Evolutionary conservation across 1,139 yeast species (phyloP).

Genomic region (Pichia sp.): DNA sequence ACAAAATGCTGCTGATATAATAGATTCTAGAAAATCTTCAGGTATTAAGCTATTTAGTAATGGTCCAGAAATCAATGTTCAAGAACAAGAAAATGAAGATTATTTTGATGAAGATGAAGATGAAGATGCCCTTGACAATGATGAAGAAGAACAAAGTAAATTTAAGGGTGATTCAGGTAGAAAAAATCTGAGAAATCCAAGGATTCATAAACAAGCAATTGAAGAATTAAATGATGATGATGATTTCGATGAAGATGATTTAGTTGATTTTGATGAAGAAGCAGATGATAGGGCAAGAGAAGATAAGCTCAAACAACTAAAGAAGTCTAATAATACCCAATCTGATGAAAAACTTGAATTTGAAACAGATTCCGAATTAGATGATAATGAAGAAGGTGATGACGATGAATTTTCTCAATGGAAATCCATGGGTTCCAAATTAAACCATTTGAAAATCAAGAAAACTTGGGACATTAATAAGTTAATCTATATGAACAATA

Average conservation of each 20-base stretch:
- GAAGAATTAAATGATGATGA: slow-evolving; percentile 38
- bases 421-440: slow-evolving; percentile 32
- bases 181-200: slow-evolving; percentile 51
- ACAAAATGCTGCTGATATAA: slow-evolving; percentile 60
- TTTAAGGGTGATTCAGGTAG: slow-evolving; percentile 48
- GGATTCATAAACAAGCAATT: slow-evolving; percentile 46
- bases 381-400: slow-evolving; percentile 28
- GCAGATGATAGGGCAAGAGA: slow-evolving; percentile 27
- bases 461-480: slow-evolving; percentile 76
- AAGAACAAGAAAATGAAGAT: slow-evolving; percentile 34
- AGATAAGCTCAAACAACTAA: slow-evolving; percentile 37
- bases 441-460: slow-evolving; percentile 36
- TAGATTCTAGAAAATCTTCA: slow-evolving; percentile 49
- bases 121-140: slow-evolving; percentile 32
- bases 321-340: slow-evolving; percentile 35
- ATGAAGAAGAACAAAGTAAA: slow-evolving; percentile 35
- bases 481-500: slow-evolving; percentile 68
- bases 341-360: slow-evolving; percentile 32
- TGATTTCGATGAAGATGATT: slow-evolving; percentile 31
- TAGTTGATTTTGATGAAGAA: slow-evolving; percentile 29
- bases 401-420: slow-evolving; percentile 26
- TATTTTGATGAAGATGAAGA: slow-evolving; percentile 34
- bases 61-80: slow-evolving; percentile 43
- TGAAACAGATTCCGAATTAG: slow-evolving; percentile 40
- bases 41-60: slow-evolving; percentile 70